A percentile compares a stretch with the other conserved stretches of the same genome.
Conservation (phyloP, 192 early-diverging fungal species). For the Entophlyctis luteolus region DNA sequence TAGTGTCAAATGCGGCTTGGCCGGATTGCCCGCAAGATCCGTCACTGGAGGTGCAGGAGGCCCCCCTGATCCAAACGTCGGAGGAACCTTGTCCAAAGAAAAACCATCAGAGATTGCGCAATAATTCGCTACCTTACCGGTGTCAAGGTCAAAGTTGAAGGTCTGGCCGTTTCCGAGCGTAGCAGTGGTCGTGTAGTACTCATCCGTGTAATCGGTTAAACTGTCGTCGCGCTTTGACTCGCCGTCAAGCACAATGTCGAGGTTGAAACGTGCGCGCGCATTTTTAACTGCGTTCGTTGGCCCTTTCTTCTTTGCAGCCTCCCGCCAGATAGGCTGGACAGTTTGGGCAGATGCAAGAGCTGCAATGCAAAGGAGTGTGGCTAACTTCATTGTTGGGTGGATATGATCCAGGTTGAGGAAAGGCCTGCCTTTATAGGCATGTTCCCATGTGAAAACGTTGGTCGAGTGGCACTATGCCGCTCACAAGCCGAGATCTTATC, state of each 20-base stretch:
- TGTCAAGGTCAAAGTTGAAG: slow-evolving; percentile 35
- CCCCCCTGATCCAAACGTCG: slow-evolving; percentile 32
- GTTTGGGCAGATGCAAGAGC: too few relatives aligned
- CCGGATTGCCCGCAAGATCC: slow-evolving; percentile 23
- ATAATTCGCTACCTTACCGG: too few relatives aligned
- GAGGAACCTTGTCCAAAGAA: slow-evolving; percentile 31
- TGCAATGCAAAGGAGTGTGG: too few relatives aligned
- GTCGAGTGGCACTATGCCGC: too few relatives aligned
- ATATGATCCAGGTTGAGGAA: too few relatives aligned
- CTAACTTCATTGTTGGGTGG: too few relatives aligned
- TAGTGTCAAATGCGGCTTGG: slow-evolving; percentile 1
- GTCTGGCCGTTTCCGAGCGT: slow-evolving; percentile 14
- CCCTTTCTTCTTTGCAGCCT: not conserved
- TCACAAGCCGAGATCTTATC: too few relatives aligned
- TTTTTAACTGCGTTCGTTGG: not conserved
- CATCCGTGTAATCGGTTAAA: slow-evolving; percentile 18
- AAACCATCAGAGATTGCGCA: too few relatives aligned
- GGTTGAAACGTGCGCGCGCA: not conserved
- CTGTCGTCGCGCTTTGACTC: not conserved
- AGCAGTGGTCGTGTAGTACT: slow-evolving; percentile 16
- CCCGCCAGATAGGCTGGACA: not conserved
- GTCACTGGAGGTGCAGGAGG: slow-evolving; percentile 26
- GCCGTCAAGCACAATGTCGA: not conserved
- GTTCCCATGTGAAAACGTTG: too few relatives aligned
- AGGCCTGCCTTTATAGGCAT: too few relatives aligned